phyloP scores from a whole-genome alignment of 176 grass and related monocot species.

The Panicum miliaceum region DNA sequence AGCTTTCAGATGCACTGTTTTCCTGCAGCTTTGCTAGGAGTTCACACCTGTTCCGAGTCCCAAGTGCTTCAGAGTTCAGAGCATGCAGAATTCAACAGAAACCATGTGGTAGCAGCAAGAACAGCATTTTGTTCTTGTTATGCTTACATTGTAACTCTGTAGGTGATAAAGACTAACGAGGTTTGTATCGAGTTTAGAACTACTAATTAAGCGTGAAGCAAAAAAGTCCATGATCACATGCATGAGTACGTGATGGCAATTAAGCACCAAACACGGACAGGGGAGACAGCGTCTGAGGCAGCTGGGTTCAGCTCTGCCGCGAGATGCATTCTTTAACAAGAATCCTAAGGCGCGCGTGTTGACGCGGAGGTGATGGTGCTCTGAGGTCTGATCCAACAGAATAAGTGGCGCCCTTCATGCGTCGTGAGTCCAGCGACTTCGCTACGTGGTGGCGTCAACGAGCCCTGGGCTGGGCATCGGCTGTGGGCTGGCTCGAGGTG shows the following conservation, averaged over 20 bases:
- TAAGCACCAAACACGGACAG: conserved; percentile 5
- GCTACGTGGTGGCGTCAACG: conserved; percentile 35
- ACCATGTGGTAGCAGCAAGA: background rate
- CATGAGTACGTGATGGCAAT: background rate
- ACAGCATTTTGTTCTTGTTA: background rate
- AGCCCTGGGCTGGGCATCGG: conserved; percentile 3
- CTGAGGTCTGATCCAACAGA: conserved; percentile 9
- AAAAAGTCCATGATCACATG: conserved; percentile 1
- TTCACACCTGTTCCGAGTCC: conserved; percentile 10
- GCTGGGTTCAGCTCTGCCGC: conserved; percentile 12
- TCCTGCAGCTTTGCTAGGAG: background rate
- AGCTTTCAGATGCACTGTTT: background rate
- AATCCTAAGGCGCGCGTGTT: conserved; percentile 21
- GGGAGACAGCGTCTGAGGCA: conserved; percentile 19
- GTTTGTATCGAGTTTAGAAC: background rate
- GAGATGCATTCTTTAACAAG: conserved; percentile 21
- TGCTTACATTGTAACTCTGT: background rate
- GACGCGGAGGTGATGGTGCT: background rate
- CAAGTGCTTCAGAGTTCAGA: background rate
- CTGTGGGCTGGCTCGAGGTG: background rate
- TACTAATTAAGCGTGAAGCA: conserved; percentile 23
- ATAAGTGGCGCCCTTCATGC: conserved; percentile 25
- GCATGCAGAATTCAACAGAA: background rate
- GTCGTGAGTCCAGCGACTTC: conserved; percentile 17
- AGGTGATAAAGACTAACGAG: background rate